These are phyloP conservation scores for Kodamaea restingae DNA, from an alignment of 805 yeast species.

Conservation along the genomic window DNA sequence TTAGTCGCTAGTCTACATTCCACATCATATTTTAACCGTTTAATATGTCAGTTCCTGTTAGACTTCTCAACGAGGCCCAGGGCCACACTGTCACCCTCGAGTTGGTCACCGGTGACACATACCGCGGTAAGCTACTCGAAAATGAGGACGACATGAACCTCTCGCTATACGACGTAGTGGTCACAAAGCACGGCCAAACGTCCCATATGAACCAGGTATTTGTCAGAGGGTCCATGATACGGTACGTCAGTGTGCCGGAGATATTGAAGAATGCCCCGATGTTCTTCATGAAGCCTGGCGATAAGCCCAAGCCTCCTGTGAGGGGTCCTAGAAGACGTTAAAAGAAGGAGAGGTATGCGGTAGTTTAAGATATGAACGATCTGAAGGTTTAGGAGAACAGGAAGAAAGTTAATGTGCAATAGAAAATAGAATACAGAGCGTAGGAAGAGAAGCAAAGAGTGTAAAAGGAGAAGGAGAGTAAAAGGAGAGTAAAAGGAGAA, in stretches of 20 bases:
- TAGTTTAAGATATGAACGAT: background rate
- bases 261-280: slow-evolving; percentile 85
- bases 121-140: slow-evolving; percentile 81
- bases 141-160: slow-evolving; percentile 95
- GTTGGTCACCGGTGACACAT: slow-evolving; percentile 77
- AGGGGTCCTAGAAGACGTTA: slow-evolving; percentile 32
- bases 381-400: too few relatives aligned
- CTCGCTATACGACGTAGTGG: slow-evolving; percentile 74
- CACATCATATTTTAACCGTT: too few relatives aligned
- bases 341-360: background rate
- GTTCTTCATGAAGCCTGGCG: slow-evolving; percentile 56
- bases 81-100: slow-evolving; percentile 86
- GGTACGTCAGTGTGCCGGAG: slow-evolving; percentile 84
- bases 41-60: slow-evolving; percentile 74
- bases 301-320: slow-evolving; percentile 68
- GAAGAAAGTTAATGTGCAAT: too few relatives aligned
- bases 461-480: too few relatives aligned
- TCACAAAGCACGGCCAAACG: slow-evolving; percentile 75
- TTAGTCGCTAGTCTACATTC: too few relatives aligned
- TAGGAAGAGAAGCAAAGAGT: too few relatives aligned
- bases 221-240: slow-evolving; percentile 85
- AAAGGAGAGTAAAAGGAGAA: too few relatives aligned
- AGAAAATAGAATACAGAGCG: too few relatives aligned
- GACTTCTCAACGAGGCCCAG: slow-evolving; percentile 80
- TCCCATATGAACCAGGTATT: slow-evolving; percentile 79